These are phyloP conservation scores for Eucalyptus fibrosa DNA, from an alignment of 345 rosid species.

Conservation along the genomic window DNA sequence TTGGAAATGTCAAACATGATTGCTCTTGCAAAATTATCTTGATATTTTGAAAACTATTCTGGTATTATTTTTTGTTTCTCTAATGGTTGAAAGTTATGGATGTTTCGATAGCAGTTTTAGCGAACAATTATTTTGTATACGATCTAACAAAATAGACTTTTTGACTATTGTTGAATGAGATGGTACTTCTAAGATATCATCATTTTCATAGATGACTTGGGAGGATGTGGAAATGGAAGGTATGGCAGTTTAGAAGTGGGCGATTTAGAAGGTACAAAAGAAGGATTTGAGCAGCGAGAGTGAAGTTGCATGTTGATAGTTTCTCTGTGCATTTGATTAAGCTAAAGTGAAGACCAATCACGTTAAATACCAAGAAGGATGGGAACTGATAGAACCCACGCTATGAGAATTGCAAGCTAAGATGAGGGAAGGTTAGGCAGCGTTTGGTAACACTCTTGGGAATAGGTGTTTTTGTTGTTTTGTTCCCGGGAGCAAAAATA, in stretches of 20 bases:
- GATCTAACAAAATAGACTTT: neutral
- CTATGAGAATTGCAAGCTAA: slow-evolving; percentile 45
- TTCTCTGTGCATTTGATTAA: neutral
- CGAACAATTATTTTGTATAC: neutral
- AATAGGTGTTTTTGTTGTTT: no score
- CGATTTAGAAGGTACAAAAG: neutral
- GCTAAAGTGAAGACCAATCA: slow-evolving; percentile 62
- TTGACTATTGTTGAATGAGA: neutral
- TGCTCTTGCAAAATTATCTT: neutral
- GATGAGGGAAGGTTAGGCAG: slow-evolving; percentile 49
- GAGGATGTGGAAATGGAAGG: neutral
- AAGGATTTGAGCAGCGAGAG: neutral
- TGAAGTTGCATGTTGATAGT: neutral
- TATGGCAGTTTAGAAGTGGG: neutral
- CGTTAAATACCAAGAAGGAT: slow-evolving; percentile 55
- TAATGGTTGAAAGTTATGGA: neutral
- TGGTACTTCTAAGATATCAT: neutral
- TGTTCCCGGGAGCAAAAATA: accelerated
- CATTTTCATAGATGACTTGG: neutral
- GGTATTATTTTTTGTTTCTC: neutral
- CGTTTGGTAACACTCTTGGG: no score
- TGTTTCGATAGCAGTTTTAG: neutral
- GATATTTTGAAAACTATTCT: neutral
- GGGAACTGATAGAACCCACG: slow-evolving; percentile 73
- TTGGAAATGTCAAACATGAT: neutral